phyloP scores from a whole-genome alignment of 225 moss, liverwort and hornwort genomes.

The Climacium dendroides region DNA sequence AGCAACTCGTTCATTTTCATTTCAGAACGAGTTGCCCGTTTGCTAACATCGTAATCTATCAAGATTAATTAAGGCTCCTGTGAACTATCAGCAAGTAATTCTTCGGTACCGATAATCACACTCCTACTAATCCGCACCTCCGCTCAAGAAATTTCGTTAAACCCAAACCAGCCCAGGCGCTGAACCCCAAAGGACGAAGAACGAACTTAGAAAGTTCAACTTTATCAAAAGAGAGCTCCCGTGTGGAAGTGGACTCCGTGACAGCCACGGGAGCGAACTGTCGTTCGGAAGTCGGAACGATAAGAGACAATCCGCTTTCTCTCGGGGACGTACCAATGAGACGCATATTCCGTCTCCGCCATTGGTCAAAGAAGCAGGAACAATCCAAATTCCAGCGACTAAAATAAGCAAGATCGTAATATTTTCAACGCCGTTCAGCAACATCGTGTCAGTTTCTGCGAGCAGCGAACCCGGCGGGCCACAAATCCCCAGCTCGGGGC shows the following conservation, averaged over 20 bases:
- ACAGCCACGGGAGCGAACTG: background rate
- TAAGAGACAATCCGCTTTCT: constrained; percentile 18
- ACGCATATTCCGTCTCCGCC: background rate
- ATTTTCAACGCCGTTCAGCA: background rate
- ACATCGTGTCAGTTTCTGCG: background rate
- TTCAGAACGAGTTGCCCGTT: background rate
- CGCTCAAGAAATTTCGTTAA: background rate
- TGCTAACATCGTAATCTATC: background rate
- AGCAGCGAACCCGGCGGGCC: background rate
- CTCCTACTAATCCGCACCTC: background rate
- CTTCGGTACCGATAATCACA: background rate
- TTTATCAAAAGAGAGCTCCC: background rate
- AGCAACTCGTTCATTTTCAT: background rate
- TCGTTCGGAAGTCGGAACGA: background rate
- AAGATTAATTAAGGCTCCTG: background rate
- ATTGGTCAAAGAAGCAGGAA: background rate
- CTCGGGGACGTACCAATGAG: background rate
- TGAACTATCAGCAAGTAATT: background rate
- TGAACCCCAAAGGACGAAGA: background rate
- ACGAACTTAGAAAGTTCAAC: background rate
- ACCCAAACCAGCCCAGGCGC: background rate
- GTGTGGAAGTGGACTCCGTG: background rate
- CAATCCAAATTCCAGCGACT: background rate
- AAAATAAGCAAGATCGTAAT: background rate
- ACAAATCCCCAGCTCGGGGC: background rate